A percentile compares a stretch with the other conserved stretches of the same genome.
Evolutionary conservation across 768 basidiomycete species (phyloP).

Genomic region (Leucocoprinus sp.): DNA sequence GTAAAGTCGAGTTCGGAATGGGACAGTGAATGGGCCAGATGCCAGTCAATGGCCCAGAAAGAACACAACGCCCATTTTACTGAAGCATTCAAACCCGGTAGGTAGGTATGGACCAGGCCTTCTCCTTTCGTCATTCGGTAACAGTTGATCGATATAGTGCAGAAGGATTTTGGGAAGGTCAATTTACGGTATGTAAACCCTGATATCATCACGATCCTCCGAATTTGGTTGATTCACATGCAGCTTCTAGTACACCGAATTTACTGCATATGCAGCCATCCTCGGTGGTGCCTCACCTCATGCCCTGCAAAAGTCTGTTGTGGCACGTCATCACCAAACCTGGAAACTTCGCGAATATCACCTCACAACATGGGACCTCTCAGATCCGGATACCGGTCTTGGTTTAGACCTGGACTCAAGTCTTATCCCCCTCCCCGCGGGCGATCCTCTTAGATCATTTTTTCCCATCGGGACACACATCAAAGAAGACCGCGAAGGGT

Average conservation of each 20-base stretch:
- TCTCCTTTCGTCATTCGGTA: slow-evolving; percentile 1
- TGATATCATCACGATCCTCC: background rate
- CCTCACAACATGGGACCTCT: slow-evolving; percentile 27
- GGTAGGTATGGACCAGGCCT: slow-evolving; percentile 22
- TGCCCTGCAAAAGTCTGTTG: slow-evolving; percentile 61
- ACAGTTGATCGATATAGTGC: slow-evolving; percentile 30
- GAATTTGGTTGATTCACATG: slow-evolving; percentile 3
- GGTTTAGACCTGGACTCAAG: slow-evolving; percentile 21
- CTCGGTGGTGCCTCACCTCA: slow-evolving; percentile 60
- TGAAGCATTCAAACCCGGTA: slow-evolving; percentile 51
- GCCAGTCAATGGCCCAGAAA: slow-evolving; percentile 28
- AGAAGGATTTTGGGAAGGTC: slow-evolving; percentile 75
- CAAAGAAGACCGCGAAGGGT: slow-evolving; percentile 37
- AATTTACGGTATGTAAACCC: slow-evolving; percentile 51
- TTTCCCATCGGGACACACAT: slow-evolving; percentile 48
- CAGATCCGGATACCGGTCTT: slow-evolving; percentile 24
- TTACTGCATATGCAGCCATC: slow-evolving; percentile 73
- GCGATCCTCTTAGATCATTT: slow-evolving; percentile 55
- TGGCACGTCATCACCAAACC: slow-evolving; percentile 82
- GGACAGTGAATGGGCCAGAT: slow-evolving; percentile 66
- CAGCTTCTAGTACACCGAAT: slow-evolving; percentile 63
- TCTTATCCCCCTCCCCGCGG: slow-evolving; percentile 37
- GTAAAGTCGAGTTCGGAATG: slow-evolving; percentile 34
- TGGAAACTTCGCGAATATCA: slow-evolving; percentile 83
- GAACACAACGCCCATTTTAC: slow-evolving; percentile 27